A percentile compares a stretch with the other conserved stretches of the same genome.
These are phyloP conservation scores for Aegle marmelos DNA, from an alignment of 345 rosid genomes.

Conservation along the genomic window DNA sequence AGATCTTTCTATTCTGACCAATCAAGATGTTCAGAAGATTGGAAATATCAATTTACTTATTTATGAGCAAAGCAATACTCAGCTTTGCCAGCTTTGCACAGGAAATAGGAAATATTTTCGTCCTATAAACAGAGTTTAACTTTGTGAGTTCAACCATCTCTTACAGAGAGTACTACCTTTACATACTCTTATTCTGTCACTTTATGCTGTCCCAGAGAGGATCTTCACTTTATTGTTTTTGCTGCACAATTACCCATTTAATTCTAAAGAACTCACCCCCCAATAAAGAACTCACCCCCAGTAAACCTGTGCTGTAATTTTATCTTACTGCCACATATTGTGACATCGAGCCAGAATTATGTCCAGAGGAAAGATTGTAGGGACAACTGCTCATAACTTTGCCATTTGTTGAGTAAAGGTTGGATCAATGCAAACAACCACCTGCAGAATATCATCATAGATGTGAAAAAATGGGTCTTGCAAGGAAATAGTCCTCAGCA, in stretches of 20 bases:
- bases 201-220: not conserved
- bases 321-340: not conserved
- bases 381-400: constrained; percentile 43
- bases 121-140: not conserved
- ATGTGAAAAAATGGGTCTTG: not conserved
- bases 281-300: no score
- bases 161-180: not conserved
- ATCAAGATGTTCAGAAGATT: no score
- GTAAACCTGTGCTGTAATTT: not conserved
- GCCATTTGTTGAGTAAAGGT: constrained; percentile 49
- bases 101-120: not conserved
- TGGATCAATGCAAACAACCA: constrained; percentile 82
- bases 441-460: constrained; percentile 36
- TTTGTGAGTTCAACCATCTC: not conserved
- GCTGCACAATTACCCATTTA: not conserved
- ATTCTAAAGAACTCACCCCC: not conserved
- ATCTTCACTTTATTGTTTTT: not conserved
- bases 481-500: not conserved
- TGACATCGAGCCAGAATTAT: not conserved
- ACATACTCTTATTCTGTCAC: not conserved
- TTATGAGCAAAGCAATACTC: no score
- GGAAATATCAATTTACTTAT: no score
- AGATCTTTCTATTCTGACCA: no score
- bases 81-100: no score
- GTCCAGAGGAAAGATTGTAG: not conserved